phyloP scores from a whole-genome alignment of 306 rosid species.

The Oxytropis ochrocephala region DNA sequence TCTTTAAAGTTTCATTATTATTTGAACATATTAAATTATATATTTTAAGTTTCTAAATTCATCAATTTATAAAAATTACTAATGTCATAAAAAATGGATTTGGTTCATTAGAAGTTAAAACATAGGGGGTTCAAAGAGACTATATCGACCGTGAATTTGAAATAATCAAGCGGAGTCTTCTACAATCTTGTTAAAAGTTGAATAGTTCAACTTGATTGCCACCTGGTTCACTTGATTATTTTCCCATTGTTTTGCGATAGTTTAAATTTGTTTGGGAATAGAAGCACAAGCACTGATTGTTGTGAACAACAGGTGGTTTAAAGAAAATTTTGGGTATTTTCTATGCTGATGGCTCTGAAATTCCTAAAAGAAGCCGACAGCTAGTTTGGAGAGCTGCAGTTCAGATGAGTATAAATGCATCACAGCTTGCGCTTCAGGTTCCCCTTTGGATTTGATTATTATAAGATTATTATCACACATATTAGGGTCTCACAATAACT shows the following conservation, averaged over 20 bases:
- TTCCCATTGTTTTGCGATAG: neutral
- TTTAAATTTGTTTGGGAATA: conserved; percentile 4
- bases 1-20: neutral
- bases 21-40: neutral
- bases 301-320: conserved; percentile 54
- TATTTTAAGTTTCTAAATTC: neutral
- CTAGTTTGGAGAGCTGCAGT: conserved; percentile 87
- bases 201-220: neutral
- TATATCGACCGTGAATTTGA: neutral
- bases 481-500: conserved; percentile 9
- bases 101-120: neutral
- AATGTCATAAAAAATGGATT: neutral
- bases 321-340: conserved; percentile 55
- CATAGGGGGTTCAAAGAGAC: neutral
- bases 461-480: neutral
- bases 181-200: neutral
- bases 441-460: conserved; percentile 8
- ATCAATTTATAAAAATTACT: neutral
- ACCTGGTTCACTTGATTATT: neutral
- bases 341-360: conserved; percentile 70
- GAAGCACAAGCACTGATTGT: conserved; percentile 11
- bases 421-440: conserved; percentile 91
- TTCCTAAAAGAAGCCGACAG: conserved; percentile 79
- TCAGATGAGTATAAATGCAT: conserved; percentile 64
- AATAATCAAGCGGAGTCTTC: neutral